Evolutionary conservation across 169 alveolate genomes (phyloP).

Genomic region (Plasmodium fragile): DNA sequence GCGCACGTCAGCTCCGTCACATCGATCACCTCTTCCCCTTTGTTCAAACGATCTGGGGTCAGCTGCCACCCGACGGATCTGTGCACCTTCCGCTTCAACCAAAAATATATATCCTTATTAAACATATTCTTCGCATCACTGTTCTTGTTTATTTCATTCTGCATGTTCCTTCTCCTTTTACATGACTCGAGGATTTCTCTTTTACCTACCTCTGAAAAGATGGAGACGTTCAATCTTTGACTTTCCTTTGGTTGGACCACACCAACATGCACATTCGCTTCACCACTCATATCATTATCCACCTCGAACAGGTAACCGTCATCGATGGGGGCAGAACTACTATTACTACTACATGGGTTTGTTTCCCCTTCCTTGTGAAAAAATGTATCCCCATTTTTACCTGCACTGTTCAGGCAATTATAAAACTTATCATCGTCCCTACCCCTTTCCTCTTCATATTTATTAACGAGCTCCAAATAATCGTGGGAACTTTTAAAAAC

Average conservation of each 20-base stretch:
- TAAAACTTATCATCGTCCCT: slow-evolving; percentile 41
- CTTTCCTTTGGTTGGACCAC: not conserved
- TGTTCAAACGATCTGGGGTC: not conserved
- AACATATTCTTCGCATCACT: slow-evolving; percentile 39
- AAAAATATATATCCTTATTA: slow-evolving; percentile 66
- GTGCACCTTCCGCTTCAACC: slow-evolving; percentile 68
- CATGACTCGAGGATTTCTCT: slow-evolving; percentile 53
- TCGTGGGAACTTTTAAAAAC: slow-evolving; percentile 37
- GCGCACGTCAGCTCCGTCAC: slow-evolving; percentile 41
- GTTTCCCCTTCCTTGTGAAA: not conserved
- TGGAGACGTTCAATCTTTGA: slow-evolving; percentile 41
- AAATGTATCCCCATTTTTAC: not conserved
- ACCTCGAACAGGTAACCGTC: slow-evolving; percentile 40
- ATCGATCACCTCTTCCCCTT: slow-evolving; percentile 29
- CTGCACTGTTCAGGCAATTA: slow-evolving; percentile 13
- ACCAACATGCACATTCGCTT: not conserved
- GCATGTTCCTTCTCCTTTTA: slow-evolving; percentile 54
- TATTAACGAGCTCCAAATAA: slow-evolving; percentile 44
- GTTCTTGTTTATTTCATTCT: slow-evolving; percentile 67
- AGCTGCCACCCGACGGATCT: slow-evolving; percentile 60
- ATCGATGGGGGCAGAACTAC: not conserved
- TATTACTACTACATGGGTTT: not conserved
- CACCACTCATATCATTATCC: slow-evolving; percentile 23
- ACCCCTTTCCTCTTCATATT: slow-evolving; percentile 18
- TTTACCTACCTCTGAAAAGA: slow-evolving; percentile 65